These are phyloP conservation scores for Cenococcum geophilum DNA, from an alignment of 495 filamentous ascomycete genomes.

Conservation along the genomic window DNA sequence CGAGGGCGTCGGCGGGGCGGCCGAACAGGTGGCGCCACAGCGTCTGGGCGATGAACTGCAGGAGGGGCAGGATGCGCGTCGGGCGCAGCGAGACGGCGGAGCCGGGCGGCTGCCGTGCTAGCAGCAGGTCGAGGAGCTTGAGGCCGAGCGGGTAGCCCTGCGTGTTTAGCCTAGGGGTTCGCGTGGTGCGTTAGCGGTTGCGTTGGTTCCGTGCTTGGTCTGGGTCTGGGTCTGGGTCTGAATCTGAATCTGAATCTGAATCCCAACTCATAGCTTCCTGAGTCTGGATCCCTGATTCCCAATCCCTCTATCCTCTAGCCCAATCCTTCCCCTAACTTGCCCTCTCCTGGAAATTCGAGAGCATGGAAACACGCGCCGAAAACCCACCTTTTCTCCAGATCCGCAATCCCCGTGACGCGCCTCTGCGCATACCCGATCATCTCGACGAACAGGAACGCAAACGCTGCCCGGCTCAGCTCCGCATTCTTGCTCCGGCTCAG, in stretches of 20 bases:
- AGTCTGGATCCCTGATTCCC: neutral
- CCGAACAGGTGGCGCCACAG: slow-evolving; percentile 90
- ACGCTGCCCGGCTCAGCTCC: slow-evolving; percentile 84
- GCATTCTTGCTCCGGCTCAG: slow-evolving; percentile 79
- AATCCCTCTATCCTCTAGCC: neutral
- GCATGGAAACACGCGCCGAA: too few relatives aligned
- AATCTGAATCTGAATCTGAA: neutral
- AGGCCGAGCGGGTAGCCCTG: slow-evolving; percentile 95
- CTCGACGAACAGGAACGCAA: slow-evolving; percentile 92
- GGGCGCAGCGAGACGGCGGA: slow-evolving; percentile 63
- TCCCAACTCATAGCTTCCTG: neutral
- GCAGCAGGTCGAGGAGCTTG: slow-evolving; percentile 88
- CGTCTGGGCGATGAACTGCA: slow-evolving; percentile 87
- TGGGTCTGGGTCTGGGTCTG: neutral
- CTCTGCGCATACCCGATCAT: slow-evolving; percentile 96
- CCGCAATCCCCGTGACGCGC: slow-evolving; percentile 82
- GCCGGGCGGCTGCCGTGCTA: slow-evolving; percentile 61
- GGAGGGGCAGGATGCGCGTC: slow-evolving; percentile 79
- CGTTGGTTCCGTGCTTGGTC: neutral
- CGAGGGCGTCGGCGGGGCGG: slow-evolving; percentile 82
- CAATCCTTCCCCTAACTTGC: too few relatives aligned
- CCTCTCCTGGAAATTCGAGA: too few relatives aligned
- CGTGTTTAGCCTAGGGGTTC: slow-evolving; percentile 65
- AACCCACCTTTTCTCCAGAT: slow-evolving; percentile 81
- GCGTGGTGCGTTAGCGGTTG: slow-evolving; percentile 11